Conservation (phyloP, 768 basidiomycete genomes). For the Pleurotus cornucopiae region DNA sequence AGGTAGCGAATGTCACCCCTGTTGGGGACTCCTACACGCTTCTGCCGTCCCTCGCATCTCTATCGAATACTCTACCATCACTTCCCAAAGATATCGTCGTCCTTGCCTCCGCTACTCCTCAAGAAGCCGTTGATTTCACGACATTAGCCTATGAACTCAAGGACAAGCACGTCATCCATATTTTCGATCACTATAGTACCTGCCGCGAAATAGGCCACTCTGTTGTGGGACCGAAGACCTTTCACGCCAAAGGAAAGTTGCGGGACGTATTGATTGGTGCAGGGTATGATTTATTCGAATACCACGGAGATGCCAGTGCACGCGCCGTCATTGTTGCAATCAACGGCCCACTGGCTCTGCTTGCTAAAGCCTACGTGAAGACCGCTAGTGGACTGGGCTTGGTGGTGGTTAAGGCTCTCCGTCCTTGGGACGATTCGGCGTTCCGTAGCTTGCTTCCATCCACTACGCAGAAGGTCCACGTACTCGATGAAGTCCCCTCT, state of each 20-base stretch:
- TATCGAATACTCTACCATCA: conserved; percentile 55
- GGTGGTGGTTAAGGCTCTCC: conserved; percentile 71
- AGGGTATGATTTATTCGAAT: conserved; percentile 77
- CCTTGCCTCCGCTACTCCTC: conserved; percentile 79
- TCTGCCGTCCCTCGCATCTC: conserved; percentile 70
- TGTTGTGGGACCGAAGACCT: conserved; percentile 26
- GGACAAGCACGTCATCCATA: conserved; percentile 71
- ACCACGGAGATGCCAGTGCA: conserved; percentile 62
- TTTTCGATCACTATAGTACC: conserved; percentile 85
- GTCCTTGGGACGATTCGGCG: conserved; percentile 76
- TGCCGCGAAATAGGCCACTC: conserved; percentile 71
- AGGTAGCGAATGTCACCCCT: conserved; percentile 74
- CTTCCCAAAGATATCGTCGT: conserved; percentile 67
- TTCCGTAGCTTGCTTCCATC: conserved; percentile 57
- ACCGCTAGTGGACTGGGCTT: conserved; percentile 52
- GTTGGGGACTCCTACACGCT: conserved; percentile 64
- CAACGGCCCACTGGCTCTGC: conserved; percentile 74
- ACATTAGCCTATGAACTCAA: conserved; percentile 68
- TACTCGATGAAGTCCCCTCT: conserved; percentile 76
- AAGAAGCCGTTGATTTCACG: conserved; percentile 78
- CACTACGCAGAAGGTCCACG: conserved; percentile 55
- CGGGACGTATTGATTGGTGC: conserved; percentile 46
- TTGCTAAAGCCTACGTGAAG: conserved; percentile 47
- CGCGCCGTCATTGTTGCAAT: conserved; percentile 63
- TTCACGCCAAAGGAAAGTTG: conserved; percentile 22